Evolutionary conservation across 805 yeast genomes (phyloP), one percentile per base, ranked within the genome.

Genomic region (Yamadazyma tumulicola): DNA sequence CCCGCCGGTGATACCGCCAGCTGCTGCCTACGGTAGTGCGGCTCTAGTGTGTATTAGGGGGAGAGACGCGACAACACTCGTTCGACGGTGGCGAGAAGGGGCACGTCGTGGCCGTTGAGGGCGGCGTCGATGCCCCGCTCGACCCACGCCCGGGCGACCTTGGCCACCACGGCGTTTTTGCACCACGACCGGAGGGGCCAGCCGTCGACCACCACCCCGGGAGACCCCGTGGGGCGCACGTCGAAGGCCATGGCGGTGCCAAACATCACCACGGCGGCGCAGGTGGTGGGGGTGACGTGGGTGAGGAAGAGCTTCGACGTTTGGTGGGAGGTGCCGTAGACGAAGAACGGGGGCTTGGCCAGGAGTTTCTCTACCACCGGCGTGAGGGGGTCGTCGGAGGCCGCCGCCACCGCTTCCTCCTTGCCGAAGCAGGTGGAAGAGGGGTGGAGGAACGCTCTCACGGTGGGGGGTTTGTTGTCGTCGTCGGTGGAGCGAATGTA

Each of bases 161-260:
- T 83, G 19, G 89, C 72, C 30, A 91, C 61, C 2, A 91, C 95
- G 1, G 89, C 97, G 49, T 89, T 86, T 45, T 93, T 85, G 44
- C 95, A 83, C 97, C 97, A 91, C 1, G 96, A 86, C 42, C 85
- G 70, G 9, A 91, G 71, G 0, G 96, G 94, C 97, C 97, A 89
- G n/a, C 72, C 72, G 46, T 86, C 96, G 36, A 91, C 62, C 6
- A 87, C 78, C 22, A 93, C 75, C 15, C 97, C 97, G 0, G 96
- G 94, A 0, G 88, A 74, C 3, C 78, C 70, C 9, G 23, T 9
- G 0, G 96, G 94, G 3, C 17, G 19, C 4, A 79, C 70, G 46
- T 83, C 85, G 52, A 79, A 82, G 25, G 67, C 57, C 13, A 84
- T 70, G 1, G 74, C 72, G 5, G 94, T 93, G 7, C 96, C 95